Evolutionary conservation across 257 asterid species (phyloP).

Genomic region (Jacaranda mimosifolia): DNA sequence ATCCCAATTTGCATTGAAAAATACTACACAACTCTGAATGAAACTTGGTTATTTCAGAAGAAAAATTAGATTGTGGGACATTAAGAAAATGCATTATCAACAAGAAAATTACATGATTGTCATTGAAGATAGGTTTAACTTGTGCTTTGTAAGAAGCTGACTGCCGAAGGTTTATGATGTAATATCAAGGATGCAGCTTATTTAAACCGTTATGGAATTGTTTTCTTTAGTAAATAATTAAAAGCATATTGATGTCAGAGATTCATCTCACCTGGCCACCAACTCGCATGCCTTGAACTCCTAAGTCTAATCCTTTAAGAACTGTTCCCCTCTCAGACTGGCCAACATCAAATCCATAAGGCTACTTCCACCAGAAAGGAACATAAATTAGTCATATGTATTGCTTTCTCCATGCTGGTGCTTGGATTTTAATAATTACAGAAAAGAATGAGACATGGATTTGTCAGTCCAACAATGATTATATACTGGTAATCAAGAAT

Average conservation of each 20-base stretch:
- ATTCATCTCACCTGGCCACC: slow-evolving; percentile 89
- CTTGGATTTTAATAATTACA: background rate
- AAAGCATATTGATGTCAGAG: slow-evolving; percentile 14
- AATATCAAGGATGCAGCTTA: slow-evolving; percentile 1
- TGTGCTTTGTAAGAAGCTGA: background rate
- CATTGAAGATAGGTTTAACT: background rate
- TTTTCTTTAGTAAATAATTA: background rate
- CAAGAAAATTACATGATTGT: slow-evolving; percentile 2
- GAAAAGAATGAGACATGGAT: background rate
- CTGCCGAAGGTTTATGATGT: background rate
- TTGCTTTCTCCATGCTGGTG: background rate
- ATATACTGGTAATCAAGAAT: background rate
- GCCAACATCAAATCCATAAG: slow-evolving; percentile 96
- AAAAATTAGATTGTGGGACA: background rate
- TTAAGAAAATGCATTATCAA: background rate
- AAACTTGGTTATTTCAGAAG: background rate
- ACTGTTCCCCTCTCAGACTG: slow-evolving; percentile 86
- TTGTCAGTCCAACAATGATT: background rate
- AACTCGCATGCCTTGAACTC: slow-evolving; percentile 94
- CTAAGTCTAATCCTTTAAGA: slow-evolving; percentile 92
- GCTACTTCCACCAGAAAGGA: slow-evolving; percentile 53
- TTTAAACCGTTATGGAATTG: background rate
- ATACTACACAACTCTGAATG: background rate
- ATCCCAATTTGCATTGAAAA: background rate
- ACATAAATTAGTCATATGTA: background rate